Base-by-base conservation (phyloP, 352 stramenopile genomes). In the Phytophthora lateralis region DNA sequence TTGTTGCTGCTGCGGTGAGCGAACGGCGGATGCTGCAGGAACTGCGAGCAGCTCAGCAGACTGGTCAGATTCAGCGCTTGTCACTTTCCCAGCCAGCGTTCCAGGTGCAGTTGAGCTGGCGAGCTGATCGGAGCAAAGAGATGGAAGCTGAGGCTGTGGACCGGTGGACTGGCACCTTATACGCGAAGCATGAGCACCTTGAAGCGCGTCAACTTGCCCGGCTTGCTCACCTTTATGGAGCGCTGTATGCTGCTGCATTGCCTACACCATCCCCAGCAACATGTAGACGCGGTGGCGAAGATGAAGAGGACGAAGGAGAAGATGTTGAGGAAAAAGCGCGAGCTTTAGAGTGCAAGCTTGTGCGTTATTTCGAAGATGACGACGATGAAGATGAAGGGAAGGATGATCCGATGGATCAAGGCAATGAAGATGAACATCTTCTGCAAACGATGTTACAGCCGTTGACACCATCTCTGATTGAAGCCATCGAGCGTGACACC, bases 311-410 rank as follows among this genome's bases (percentile, higher is more conserved):
- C 0, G 52, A 58, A 7, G 30, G 43, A 11, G 60, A 64, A 50
- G 37, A 32, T 56, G 34, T 60, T 11, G 61, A 69, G 6, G 60
- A 60, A 2, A 80, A 82, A 57, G 78, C 74, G 0, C 63, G 30
- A 11, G 50, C 53, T 26, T 55, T 90, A 5, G 80, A 91, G 47
- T 45, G 65, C 4, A 82, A 79, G 26, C 63, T 94, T 10, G 63
- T 75, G 6, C 63, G 60, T 12, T 94, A 94, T 60, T 93, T 94
- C 67, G 78, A 90, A 7, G 69, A 88, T 17, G 67, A 85, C 12
- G 50, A 72, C 7, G 52, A 55, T 2, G 24, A 53, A 6, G 41
- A 57, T 27, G 21, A 29, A 14, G 24, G 20, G n/a, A 32, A 20
- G 11, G 14, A 20, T 29, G 46, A 29, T 9, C n/a, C 7, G 42